These are phyloP conservation scores for Schoenoplectus tabernaemontani DNA, from an alignment of 202 grass and related monocot genomes.

Conservation along the genomic window DNA sequence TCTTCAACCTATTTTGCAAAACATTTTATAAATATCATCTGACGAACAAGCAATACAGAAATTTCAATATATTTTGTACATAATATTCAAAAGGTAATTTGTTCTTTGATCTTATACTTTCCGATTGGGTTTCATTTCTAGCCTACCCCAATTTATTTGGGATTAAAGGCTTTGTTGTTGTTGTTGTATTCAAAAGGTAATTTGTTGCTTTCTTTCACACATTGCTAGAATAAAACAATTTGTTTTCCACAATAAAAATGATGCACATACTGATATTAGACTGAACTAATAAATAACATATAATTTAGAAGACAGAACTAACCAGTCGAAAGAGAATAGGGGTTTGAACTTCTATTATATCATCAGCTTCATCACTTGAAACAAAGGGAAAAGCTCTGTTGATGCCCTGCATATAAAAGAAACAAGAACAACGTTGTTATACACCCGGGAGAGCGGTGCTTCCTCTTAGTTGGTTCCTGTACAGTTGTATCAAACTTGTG, in stretches of 20 bases:
- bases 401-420: conserved; percentile 60
- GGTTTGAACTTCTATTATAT: conserved; percentile 87
- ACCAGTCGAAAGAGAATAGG: conserved; percentile 92
- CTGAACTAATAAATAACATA: background rate
- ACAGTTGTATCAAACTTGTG: background rate
- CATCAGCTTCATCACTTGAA: conserved; percentile 87
- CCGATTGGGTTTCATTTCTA: no score
- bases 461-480: background rate
- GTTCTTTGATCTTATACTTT: no score
- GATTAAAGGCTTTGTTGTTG: no score
- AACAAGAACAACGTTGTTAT: background rate
- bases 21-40: background rate
- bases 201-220: background rate
- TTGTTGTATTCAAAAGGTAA: background rate
- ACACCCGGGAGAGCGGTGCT: background rate
- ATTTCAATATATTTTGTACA: background rate
- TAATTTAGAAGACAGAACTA: conserved; percentile 26
- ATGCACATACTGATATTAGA: background rate
- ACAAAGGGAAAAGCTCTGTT: conserved; percentile 98
- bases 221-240: background rate
- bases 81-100: no score
- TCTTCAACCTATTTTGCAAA: background rate
- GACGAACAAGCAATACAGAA: background rate
- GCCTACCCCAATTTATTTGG: no score
- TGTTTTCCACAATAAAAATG: background rate